Base-by-base conservation (phyloP, 495 filamentous ascomycete species). In the Neurospora tetraspora region DNA sequence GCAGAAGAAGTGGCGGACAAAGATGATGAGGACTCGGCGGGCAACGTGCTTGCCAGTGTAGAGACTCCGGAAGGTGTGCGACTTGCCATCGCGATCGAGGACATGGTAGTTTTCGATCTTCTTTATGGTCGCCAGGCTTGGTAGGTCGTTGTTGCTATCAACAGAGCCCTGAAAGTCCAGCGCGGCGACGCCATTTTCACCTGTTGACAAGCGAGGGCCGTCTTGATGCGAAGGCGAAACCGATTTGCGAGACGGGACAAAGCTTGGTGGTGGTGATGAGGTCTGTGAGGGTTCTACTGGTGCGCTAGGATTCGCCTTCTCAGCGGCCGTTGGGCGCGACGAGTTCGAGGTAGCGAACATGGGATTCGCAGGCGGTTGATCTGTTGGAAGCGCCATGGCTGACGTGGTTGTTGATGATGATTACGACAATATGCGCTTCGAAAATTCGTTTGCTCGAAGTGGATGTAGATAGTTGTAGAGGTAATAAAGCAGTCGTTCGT, bases 1-100 rank as follows among this genome's bases (percentile, higher is more conserved):
- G 76, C 94, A 97, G 85, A 92, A 95, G 83, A 97, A 97, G 81
- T 97, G 93, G 31, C 94, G 87, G 65, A 97, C 86, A 76, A 97
- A 97, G 70, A 96, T 89, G 20, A 96, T 79, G 38, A 96, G 83
- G 1, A 93, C 89, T 8, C 90, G 82, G 2, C 85, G 81, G 14
- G 86, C 79, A 0, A 82, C 78, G 71, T 87, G 84, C n/a, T 82
- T 79, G 27, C 88, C 88, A 8, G 83, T 80, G 76, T 92, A 94
- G 27, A 96, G 79, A 71, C 85, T 89, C 77, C 89, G 88, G 83
- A 95, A 96, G 5, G 88, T 82, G 59, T 85, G 82, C 4, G 84
- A 78, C 69, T 89, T 89, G 16, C 91, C 90, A 65, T 92, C 79
- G 39, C 82, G 81, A 76, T 92, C 91, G 40, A 93, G 84, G 3